Evolutionary conservation across 2,329 filamentous ascomycete species (phyloP), one percentile per base, ranked within the genome.

Genomic region (Xylaria sp.): DNA sequence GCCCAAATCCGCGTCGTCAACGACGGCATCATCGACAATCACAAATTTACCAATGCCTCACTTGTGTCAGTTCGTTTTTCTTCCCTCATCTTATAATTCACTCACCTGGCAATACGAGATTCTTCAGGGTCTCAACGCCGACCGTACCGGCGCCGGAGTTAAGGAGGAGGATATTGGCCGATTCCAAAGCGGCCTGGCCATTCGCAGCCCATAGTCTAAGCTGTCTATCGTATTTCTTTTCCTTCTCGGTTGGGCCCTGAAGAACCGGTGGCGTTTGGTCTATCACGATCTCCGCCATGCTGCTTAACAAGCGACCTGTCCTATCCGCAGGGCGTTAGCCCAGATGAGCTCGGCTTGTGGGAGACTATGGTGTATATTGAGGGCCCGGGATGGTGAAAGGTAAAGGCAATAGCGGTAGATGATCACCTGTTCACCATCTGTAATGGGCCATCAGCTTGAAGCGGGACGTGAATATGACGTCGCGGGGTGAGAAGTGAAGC

Each of bases 161-260:
- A 69, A 99, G 84, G 5, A 99, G 86, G 13, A 98, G 87, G n/a
- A 99, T 90, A 74, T 97, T 92, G 26, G 96, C 93, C 65, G 93
- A 89, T 80, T 99, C 97, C 2, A 99, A 86, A 17, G 94, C 95
- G 73, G 91, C 87, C 79, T 99, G 96, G 20, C 96, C 96, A 59
- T 89, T 93, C 49, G 95, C 94, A 70, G 94, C 97, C 96, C 96
- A 99, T 15, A 99, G 84, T 62, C 97, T 91, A 48, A 99, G 89
- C 81, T 99, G 96, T 62, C 96, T 90, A 80, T 99, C 96, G 82
- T 99, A 99, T 78, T 93, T 97, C 80, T 88, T 88, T 71, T 89
- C 87, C 77, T 89, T 89, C 71, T 88, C 87, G 5, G 87, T 86
- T 9, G 86, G 87, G 0, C 84, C 85, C 36, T 84, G 82, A 46